Conservation (phyloP, 768 basidiomycete species). For the Boletellus ananiceps region DNA sequence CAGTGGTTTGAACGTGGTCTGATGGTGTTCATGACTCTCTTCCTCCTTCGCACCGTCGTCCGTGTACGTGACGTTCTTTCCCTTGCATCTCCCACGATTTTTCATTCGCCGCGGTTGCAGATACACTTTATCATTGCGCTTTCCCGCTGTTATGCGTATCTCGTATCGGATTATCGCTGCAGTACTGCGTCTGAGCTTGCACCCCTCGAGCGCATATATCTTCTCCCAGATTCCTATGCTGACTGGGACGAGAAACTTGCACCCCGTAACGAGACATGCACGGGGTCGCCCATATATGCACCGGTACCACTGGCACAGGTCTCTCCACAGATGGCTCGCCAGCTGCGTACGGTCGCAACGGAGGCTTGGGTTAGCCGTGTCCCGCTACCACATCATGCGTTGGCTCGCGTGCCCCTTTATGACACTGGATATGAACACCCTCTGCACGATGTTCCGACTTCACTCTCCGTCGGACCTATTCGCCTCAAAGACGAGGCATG, state of each 20-base stretch:
- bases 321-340: conserved; percentile 46
- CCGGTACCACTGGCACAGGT: conserved; percentile 57
- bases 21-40: conserved; percentile 51
- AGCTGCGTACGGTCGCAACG: conserved; percentile 49
- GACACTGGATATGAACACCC: conserved; percentile 2
- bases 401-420: background rate
- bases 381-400: conserved; percentile 3
- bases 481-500: conserved; percentile 12
- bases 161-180: conserved; percentile 40
- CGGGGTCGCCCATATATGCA: conserved; percentile 49
- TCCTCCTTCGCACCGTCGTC: conserved; percentile 59
- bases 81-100: background rate
- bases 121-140: conserved; percentile 75
- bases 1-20: conserved; percentile 69
- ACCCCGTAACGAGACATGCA: background rate
- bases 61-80: conserved; percentile 45
- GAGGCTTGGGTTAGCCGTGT: conserved; percentile 59
- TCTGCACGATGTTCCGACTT: background rate
- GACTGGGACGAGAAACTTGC: conserved; percentile 6
- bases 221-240: conserved; percentile 41
- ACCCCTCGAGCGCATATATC: conserved; percentile 56
- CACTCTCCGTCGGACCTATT: conserved; percentile 18
- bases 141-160: conserved; percentile 56
- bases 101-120: conserved; percentile 33
- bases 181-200: conserved; percentile 18